A percentile compares a stretch with the other conserved stretches of the same genome.
phyloP scores from a whole-genome alignment of 495 filamentous ascomycete genomes.

The Entonaema liquescens region DNA sequence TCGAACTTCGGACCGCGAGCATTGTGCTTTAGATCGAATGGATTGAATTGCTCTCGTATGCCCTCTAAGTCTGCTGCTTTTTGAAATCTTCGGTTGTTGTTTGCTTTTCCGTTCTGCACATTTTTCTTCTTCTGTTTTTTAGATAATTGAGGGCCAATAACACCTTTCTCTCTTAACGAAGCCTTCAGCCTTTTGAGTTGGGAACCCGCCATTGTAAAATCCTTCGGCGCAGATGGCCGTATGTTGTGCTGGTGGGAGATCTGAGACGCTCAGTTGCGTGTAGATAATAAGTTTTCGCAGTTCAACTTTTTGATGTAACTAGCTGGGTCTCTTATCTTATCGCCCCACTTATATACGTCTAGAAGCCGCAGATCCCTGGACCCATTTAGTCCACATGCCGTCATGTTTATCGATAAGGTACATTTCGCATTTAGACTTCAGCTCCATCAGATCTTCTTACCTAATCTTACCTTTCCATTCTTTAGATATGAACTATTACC shows the following conservation, averaged over 20 bases:
- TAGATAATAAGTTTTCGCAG: constrained; percentile 1
- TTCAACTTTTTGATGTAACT: constrained; percentile 31
- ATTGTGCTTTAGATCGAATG: constrained; percentile 87
- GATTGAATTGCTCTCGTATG: constrained; percentile 96
- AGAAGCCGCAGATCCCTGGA: neutral
- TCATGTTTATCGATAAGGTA: neutral
- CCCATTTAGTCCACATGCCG: neutral
- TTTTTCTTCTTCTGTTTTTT: constrained; percentile 88
- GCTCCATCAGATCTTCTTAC: neutral
- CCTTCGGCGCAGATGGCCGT: neutral
- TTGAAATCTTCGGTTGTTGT: constrained; percentile 74
- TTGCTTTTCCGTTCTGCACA: constrained; percentile 67
- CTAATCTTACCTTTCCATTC: neutral
- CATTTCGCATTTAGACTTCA: neutral
- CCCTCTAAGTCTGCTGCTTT: constrained; percentile 75
- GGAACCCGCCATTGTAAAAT: constrained; percentile 80
- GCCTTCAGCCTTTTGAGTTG: constrained; percentile 95
- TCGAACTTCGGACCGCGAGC: constrained; percentile 78
- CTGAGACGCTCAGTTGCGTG: neutral
- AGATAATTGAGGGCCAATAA: constrained; percentile 86
- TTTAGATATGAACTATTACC: neutral
- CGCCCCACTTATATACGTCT: constrained; percentile 14
- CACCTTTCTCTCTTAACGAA: constrained; percentile 84
- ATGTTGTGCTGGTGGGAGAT: neutral
- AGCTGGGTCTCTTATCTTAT: constrained; percentile 26